Conservation (phyloP, 2,329 filamentous ascomycete species). For the Cladosporium sp. region DNA sequence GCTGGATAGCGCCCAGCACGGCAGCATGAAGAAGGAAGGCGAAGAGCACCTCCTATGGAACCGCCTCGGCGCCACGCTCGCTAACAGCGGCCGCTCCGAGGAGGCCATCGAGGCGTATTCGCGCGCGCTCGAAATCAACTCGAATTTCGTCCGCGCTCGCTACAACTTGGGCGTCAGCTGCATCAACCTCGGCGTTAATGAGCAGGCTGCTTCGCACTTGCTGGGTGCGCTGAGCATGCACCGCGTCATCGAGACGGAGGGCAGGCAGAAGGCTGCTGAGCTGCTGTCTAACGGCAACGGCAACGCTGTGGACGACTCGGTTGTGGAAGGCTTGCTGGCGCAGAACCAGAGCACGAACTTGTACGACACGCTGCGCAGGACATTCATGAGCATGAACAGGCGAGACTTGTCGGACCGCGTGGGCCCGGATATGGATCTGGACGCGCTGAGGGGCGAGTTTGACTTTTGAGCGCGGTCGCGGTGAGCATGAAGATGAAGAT, state of each 20-base stretch:
- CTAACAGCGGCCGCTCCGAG: slow-evolving; percentile 89
- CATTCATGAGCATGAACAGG: slow-evolving; percentile 95
- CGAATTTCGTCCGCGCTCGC: slow-evolving; percentile 94
- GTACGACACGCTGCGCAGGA: slow-evolving; percentile 88
- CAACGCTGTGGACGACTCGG: slow-evolving; percentile 63
- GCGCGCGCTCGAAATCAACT: slow-evolving; percentile 81
- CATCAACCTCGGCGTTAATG: slow-evolving; percentile 95
- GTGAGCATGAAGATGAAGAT: background rate
- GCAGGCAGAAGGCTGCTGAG: slow-evolving; percentile 78
- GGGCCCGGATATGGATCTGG: slow-evolving; percentile 85
- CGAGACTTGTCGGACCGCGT: slow-evolving; percentile 86
- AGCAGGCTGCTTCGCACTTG: slow-evolving; percentile 89
- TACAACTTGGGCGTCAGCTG: slow-evolving; percentile 97
- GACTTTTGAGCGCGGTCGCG: slow-evolving; percentile 61
- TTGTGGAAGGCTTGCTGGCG: slow-evolving; percentile 81
- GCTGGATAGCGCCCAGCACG: slow-evolving; percentile 79
- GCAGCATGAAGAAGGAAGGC: slow-evolving; percentile 77
- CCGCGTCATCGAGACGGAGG: slow-evolving; percentile 84
- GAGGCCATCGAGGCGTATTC: slow-evolving; percentile 97
- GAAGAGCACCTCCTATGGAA: slow-evolving; percentile 97
- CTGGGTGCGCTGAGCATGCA: slow-evolving; percentile 93
- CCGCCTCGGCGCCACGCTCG: slow-evolving; percentile 89
- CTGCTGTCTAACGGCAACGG: slow-evolving; percentile 63
- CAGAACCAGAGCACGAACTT: slow-evolving; percentile 97
- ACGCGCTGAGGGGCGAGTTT: slow-evolving; percentile 84